phyloP scores from a whole-genome alignment of 768 basidiomycete genomes.

The Arthromyces matolae region DNA sequence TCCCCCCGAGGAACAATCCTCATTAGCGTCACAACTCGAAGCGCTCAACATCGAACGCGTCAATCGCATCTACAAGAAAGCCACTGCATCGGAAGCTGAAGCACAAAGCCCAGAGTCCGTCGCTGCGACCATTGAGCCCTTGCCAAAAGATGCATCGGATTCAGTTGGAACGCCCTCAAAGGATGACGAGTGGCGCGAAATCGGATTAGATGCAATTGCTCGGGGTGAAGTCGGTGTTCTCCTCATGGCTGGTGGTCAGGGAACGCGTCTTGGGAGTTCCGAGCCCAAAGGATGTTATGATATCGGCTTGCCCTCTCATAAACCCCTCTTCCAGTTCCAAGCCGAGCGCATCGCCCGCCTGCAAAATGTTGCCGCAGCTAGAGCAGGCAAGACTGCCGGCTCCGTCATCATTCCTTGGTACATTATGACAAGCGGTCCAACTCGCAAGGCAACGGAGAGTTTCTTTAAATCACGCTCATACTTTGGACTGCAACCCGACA shows the following conservation, averaged over 20 bases:
- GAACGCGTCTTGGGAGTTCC: slow-evolving; percentile 86
- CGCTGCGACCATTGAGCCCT: slow-evolving; percentile 58
- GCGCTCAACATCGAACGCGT: slow-evolving; percentile 86
- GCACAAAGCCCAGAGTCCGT: slow-evolving; percentile 32
- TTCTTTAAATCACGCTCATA: slow-evolving; percentile 76
- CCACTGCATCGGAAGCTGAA: slow-evolving; percentile 62
- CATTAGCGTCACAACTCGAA: slow-evolving; percentile 69
- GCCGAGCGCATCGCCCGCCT: slow-evolving; percentile 92
- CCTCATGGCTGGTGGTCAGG: slow-evolving; percentile 97
- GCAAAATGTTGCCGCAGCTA: slow-evolving; percentile 67
- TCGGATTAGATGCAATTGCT: slow-evolving; percentile 79
- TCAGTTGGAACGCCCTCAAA: slow-evolving; percentile 54
- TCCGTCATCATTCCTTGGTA: slow-evolving; percentile 91
- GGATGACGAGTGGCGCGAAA: slow-evolving; percentile 68
- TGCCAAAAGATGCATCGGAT: slow-evolving; percentile 74
- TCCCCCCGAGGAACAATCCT: slow-evolving; percentile 53
- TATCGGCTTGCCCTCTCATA: slow-evolving; percentile 90
- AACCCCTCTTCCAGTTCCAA: slow-evolving; percentile 93
- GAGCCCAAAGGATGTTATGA: slow-evolving; percentile 98
- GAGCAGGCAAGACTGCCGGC: slow-evolving; percentile 46
- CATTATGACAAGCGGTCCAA: slow-evolving; percentile 98
- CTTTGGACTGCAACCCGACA: slow-evolving; percentile 77
- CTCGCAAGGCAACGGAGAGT: slow-evolving; percentile 76
- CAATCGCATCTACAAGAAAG: slow-evolving; percentile 81
- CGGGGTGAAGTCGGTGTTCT: slow-evolving; percentile 88